Evolutionary conservation across 1,139 yeast species (phyloP).

Genomic region (Lizanozyma gosingica): DNA sequence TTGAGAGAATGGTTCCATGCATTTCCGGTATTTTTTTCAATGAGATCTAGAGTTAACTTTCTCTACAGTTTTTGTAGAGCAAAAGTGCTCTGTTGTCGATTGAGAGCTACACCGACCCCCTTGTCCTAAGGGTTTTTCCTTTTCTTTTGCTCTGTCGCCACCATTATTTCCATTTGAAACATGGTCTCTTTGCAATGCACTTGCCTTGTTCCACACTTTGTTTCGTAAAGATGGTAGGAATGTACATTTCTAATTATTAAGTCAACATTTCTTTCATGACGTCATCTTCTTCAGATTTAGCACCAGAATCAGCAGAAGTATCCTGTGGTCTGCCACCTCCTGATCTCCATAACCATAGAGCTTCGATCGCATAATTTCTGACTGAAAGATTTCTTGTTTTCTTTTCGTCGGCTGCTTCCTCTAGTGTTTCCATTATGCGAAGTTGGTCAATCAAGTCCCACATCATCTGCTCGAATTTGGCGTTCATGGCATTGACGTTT

Average conservation of each 20-base stretch:
- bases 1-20: no score
- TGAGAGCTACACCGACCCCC: no score
- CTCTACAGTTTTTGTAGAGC: background rate
- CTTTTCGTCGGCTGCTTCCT: conserved; percentile 67
- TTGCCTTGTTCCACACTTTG: background rate
- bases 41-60: no score
- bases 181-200: no score
- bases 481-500: conserved; percentile 27
- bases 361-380: conserved; percentile 81
- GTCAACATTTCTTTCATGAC: background rate
- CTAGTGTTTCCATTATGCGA: conserved; percentile 60
- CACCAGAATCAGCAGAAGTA: background rate
- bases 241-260: background rate
- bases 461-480: conserved; percentile 52
- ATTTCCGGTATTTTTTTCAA: no score
- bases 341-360: conserved; percentile 85
- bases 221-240: background rate
- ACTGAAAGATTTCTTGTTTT: conserved; percentile 65
- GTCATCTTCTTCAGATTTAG: background rate
- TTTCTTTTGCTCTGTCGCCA: background rate
- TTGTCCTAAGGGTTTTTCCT: background rate
- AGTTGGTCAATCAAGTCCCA: conserved; percentile 67
- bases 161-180: no score
- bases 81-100: no score
- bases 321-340: conserved; percentile 47